phyloP scores from a whole-genome alignment of 257 asterid genomes.

The Rauvolfia tetraphylla region DNA sequence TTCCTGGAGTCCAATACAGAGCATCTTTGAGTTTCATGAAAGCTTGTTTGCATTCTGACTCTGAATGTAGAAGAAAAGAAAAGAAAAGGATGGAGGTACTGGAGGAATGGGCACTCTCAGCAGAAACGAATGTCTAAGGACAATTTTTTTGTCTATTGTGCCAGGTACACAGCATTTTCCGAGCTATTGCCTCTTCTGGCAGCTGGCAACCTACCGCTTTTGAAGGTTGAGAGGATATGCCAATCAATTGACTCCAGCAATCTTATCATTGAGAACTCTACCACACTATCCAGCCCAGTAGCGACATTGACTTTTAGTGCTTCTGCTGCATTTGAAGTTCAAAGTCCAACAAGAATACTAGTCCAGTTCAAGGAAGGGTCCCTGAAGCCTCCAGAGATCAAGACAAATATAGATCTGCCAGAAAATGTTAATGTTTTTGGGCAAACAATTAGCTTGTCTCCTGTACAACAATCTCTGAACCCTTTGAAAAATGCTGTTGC shows the following conservation, averaged over 20 bases:
- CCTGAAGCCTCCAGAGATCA: conserved; percentile 83
- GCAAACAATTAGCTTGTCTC: conserved; percentile 63
- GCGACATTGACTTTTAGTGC: conserved; percentile 72
- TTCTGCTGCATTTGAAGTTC: conserved; percentile 75
- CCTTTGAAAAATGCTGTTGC: conserved; percentile 68
- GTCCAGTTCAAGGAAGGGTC: conserved; percentile 87
- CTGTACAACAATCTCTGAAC: conserved; percentile 57
- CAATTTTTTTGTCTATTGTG: background rate
- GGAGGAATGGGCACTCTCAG: background rate
- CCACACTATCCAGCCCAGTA: conserved; percentile 62
- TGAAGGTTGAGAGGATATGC: conserved; percentile 79
- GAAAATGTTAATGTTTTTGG: conserved; percentile 63
- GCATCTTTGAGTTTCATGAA: background rate
- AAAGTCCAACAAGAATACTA: conserved; percentile 86
- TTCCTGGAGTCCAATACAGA: too few relatives aligned
- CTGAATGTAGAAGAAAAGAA: background rate
- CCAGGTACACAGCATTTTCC: conserved; percentile 92
- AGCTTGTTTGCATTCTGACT: background rate
- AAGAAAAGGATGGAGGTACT: too few relatives aligned
- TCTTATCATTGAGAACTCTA: conserved; percentile 65
- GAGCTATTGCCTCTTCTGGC: conserved; percentile 95
- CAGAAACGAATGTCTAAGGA: background rate
- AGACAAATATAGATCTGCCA: conserved; percentile 79
- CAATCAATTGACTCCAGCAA: conserved; percentile 65
- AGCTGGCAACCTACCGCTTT: conserved; percentile 56